Percentiles rank a stretch among this genome's conserved stretches.
Conservation (phyloP, 148 eudicot genomes). For the Hydrangea macrophylla region DNA sequence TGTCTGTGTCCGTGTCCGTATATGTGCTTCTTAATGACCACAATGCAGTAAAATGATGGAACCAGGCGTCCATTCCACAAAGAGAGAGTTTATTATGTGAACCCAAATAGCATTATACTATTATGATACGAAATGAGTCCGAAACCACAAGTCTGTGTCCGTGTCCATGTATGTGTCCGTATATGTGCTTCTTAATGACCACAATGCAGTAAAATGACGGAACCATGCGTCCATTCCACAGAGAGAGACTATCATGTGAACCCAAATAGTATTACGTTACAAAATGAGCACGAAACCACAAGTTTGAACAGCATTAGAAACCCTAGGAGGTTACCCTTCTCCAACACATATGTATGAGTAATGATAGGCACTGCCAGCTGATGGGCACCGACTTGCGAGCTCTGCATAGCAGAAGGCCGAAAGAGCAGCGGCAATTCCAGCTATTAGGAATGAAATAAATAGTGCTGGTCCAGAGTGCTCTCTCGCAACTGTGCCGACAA, state of each 20-base stretch:
- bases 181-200: too few species aligned
- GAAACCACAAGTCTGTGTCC: too few species aligned
- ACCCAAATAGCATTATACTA: too few species aligned
- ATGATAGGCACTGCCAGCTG: conserved; percentile 99
- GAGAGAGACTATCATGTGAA: background rate
- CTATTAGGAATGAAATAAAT: conserved; percentile 78
- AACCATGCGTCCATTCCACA: too few species aligned
- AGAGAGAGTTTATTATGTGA: too few species aligned
- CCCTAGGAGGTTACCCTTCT: conserved; percentile 57
- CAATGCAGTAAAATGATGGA: too few species aligned
- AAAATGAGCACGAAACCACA: background rate
- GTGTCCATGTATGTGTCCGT: too few species aligned
- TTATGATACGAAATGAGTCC: too few species aligned
- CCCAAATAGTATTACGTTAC: background rate
- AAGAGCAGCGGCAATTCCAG: conserved; percentile 95
- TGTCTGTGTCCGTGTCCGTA: too few species aligned
- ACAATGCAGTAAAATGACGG: too few species aligned
- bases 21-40: too few species aligned
- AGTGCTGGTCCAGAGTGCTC: conserved; percentile 95
- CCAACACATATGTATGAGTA: conserved; percentile 83
- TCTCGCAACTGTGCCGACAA: conserved; percentile 91
- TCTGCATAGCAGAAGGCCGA: conserved; percentile 92
- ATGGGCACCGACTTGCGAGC: conserved; percentile 92
- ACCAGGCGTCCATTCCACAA: too few species aligned
- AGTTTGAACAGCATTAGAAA: background rate